phyloP scores from a whole-genome alignment of 331 rosid species.

The Cucumis variabilis region DNA sequence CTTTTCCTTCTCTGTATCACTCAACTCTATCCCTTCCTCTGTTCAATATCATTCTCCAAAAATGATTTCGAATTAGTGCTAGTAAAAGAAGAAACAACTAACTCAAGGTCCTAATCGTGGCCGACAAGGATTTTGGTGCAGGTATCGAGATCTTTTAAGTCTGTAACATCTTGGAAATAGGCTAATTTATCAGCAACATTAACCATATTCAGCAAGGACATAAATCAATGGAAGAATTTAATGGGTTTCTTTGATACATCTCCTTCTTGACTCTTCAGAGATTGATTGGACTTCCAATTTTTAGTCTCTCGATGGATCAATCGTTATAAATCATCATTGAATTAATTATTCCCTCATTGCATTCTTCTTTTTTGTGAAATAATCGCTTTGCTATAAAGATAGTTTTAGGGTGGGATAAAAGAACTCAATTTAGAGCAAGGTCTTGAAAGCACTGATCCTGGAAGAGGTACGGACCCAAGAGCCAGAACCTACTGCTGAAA shows the following conservation, averaged over 20 bases:
- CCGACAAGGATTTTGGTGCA: constrained; percentile 88
- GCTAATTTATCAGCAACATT: too few species aligned
- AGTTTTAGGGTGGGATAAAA: too few species aligned
- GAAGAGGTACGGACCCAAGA: too few species aligned
- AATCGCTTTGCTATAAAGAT: too few species aligned
- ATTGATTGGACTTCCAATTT: background rate
- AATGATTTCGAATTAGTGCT: constrained; percentile 30
- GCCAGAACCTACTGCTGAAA: too few species aligned
- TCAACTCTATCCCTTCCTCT: too few species aligned
- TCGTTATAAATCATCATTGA: background rate
- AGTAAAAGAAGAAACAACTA: constrained; percentile 85
- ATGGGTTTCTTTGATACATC: background rate
- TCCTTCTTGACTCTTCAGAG: background rate
- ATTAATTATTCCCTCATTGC: too few species aligned
- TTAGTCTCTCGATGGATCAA: background rate
- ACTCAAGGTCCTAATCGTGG: constrained; percentile 97
- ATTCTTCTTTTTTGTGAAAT: too few species aligned
- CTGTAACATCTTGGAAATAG: constrained; percentile 91
- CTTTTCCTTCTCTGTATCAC: too few species aligned
- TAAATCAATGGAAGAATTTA: background rate
- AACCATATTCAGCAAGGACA: constrained; percentile 53
- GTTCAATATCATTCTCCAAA: too few species aligned
- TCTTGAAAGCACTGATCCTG: too few species aligned
- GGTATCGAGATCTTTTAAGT: constrained; percentile 83
- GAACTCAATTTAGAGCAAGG: too few species aligned